Percentiles rank a stretch among this genome's conserved stretches.
phyloP scores from a whole-genome alignment of 257 asterid genomes.

The Plantago elongata region DNA sequence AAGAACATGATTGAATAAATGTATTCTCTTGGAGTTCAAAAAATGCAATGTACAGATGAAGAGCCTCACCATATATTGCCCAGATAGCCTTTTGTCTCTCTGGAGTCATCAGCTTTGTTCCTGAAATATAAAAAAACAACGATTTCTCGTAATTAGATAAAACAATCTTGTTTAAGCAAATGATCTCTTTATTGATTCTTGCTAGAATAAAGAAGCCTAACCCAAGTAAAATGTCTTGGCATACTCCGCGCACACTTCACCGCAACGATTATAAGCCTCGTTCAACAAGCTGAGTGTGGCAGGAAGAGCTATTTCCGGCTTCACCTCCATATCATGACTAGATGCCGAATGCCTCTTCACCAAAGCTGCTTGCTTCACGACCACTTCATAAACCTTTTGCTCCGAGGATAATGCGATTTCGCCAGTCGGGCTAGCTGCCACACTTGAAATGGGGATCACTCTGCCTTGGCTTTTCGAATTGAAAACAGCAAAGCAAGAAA shows the following conservation, averaged over 20 bases:
- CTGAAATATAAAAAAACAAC: constrained; percentile 38
- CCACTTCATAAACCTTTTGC: constrained; percentile 93
- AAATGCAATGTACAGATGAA: background rate
- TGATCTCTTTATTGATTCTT: constrained; percentile 18
- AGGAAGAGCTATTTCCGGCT: constrained; percentile 60
- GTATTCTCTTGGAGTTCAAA: background rate
- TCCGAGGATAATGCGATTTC: constrained; percentile 69
- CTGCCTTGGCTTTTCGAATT: constrained; percentile 30
- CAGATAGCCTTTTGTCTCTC: constrained; percentile 93
- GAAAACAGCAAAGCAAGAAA: constrained; percentile 34
- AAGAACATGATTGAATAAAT: no score
- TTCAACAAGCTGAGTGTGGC: constrained; percentile 58
- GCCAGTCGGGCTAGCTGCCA: constrained; percentile 66
- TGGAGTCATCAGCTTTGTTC: constrained; percentile 91
- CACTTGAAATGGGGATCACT: constrained; percentile 41
- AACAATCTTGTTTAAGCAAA: background rate
- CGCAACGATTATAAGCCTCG: constrained; percentile 94
- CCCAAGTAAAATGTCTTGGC: constrained; percentile 98
- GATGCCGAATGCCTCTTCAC: constrained; percentile 54
- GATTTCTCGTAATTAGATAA: constrained; percentile 7
- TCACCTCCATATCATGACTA: constrained; percentile 47
- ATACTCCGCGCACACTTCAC: constrained; percentile 95
- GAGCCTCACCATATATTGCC: constrained; percentile 92
- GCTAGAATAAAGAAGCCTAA: constrained; percentile 36
- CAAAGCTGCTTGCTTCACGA: constrained; percentile 86